Percentiles rank a stretch among this genome's conserved stretches.
Evolutionary conservation across 768 basidiomycete species (phyloP).

Genomic region (Naganishia antarctica): DNA sequence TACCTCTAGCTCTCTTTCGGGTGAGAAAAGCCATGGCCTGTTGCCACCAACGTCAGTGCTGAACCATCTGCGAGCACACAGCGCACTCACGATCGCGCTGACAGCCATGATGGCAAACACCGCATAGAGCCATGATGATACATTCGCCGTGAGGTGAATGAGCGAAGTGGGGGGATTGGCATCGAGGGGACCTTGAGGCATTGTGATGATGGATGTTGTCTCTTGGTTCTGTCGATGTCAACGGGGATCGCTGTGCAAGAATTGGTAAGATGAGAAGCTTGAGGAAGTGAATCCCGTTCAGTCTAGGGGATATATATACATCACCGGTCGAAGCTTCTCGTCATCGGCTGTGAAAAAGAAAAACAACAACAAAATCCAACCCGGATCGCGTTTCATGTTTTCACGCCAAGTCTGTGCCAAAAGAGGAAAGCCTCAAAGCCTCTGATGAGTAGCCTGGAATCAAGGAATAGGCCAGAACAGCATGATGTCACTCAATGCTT

Average conservation of each 20-base stretch:
- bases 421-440: neutral
- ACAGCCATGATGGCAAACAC: slow-evolving; percentile 15
- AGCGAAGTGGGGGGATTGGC: slow-evolving; percentile 3
- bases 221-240: no score
- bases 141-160: neutral
- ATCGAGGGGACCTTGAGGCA: slow-evolving; percentile 2
- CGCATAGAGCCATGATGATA: slow-evolving; percentile 14
- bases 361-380: no score
- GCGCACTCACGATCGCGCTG: neutral
- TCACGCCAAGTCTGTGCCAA: no score
- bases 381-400: neutral
- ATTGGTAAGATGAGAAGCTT: no score
- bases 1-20: slow-evolving; percentile 48
- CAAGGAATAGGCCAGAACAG: no score
- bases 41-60: no score
- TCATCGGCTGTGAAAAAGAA: no score
- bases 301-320: no score
- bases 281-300: no score
- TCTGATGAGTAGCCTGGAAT: no score
- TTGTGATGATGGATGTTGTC: neutral
- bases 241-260: no score
- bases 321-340: no score
- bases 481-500: neutral
- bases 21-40: slow-evolving; percentile 4
- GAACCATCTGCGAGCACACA: neutral